Evolutionary conservation across 2,329 filamentous ascomycete species (phyloP).

Genomic region (Mycosphaerelloides madeirae): DNA sequence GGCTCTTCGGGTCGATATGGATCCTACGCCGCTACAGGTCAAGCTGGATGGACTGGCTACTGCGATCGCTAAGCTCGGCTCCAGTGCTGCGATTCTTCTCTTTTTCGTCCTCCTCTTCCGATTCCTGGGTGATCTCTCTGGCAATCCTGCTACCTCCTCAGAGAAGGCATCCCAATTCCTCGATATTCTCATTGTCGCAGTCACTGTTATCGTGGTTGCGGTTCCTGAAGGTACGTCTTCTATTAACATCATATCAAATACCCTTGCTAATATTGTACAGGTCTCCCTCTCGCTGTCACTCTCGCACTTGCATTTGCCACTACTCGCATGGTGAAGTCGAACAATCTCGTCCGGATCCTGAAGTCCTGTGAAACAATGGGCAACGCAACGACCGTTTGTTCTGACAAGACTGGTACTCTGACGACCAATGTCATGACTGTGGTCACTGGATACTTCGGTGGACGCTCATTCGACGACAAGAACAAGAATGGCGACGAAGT

Average conservation of each 20-base stretch:
- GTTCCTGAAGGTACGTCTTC: slow-evolving; percentile 51
- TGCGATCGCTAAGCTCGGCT: slow-evolving; percentile 71
- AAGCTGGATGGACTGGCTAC: slow-evolving; percentile 76
- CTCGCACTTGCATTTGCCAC: slow-evolving; percentile 64
- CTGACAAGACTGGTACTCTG: slow-evolving; percentile 71
- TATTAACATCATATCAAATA: too few species aligned
- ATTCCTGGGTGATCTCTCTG: slow-evolving; percentile 66
- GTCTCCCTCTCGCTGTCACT: slow-evolving; percentile 62
- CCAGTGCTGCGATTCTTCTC: slow-evolving; percentile 69
- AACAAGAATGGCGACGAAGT: slow-evolving; percentile 44
- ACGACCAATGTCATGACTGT: slow-evolving; percentile 74
- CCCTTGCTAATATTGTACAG: too few species aligned
- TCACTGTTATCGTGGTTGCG: slow-evolving; percentile 64
- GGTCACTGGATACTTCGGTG: slow-evolving; percentile 64
- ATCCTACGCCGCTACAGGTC: slow-evolving; percentile 72
- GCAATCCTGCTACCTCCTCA: slow-evolving; percentile 53
- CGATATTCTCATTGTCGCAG: slow-evolving; percentile 59
- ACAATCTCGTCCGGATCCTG: slow-evolving; percentile 64
- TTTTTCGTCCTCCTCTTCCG: slow-evolving; percentile 84
- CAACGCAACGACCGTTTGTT: slow-evolving; percentile 70
- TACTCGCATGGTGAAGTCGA: slow-evolving; percentile 63
- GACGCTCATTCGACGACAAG: slow-evolving; percentile 34
- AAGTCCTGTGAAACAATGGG: slow-evolving; percentile 68
- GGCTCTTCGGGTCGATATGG: slow-evolving; percentile 69
- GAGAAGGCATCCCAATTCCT: slow-evolving; percentile 70